A percentile compares a stretch with the other conserved stretches of the same genome.
phyloP scores from a whole-genome alignment of 441 rosid species.

The Monsonia emarginata region DNA sequence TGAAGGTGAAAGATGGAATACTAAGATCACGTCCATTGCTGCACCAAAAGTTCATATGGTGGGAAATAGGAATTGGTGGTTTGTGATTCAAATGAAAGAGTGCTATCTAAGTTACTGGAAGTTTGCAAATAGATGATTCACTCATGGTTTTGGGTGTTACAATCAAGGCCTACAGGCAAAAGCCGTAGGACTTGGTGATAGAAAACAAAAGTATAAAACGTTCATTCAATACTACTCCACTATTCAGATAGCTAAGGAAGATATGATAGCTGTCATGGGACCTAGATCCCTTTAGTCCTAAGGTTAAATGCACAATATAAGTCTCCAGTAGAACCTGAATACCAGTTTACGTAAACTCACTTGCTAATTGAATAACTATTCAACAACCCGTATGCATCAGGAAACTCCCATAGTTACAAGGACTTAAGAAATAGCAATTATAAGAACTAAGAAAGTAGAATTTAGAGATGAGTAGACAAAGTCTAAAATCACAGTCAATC shows the following conservation, averaged over 20 bases:
- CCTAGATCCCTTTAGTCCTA: background rate
- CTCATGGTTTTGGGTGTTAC: background rate
- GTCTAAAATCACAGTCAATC: background rate
- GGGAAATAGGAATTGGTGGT: too few relatives aligned
- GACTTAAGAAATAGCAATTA: background rate
- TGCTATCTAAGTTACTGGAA: background rate
- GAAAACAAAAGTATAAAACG: background rate
- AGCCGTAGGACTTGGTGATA: background rate
- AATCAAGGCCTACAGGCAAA: background rate
- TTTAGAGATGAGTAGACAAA: background rate
- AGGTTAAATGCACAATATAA: background rate
- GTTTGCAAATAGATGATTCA: background rate
- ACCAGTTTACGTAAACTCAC: background rate
- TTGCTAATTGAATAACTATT: background rate
- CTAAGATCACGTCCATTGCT: too few relatives aligned
- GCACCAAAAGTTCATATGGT: too few relatives aligned
- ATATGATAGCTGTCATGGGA: background rate
- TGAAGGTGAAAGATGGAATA: too few relatives aligned
- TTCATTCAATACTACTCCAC: background rate
- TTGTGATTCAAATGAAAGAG: too few relatives aligned
- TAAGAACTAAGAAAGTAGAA: background rate
- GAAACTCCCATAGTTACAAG: constrained; percentile 2
- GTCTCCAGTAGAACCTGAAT: background rate
- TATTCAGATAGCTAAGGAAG: background rate
- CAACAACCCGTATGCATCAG: background rate